Conservation (phyloP, 2,329 filamentous ascomycete species). For the Emmonsiellopsis sp. region DNA sequence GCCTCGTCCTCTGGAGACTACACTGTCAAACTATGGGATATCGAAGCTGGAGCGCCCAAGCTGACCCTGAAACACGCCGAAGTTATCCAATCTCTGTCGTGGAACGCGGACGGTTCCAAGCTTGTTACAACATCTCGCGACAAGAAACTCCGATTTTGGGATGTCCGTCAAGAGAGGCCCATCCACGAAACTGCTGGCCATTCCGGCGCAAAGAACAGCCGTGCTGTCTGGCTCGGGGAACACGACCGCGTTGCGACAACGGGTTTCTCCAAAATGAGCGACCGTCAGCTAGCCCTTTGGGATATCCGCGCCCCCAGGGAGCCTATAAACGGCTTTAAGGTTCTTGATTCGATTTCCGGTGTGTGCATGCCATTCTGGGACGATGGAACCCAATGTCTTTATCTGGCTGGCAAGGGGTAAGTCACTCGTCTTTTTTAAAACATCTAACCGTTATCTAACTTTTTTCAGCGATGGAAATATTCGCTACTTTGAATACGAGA, state of each 20-base stretch:
- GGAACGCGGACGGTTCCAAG: slow-evolving; percentile 81
- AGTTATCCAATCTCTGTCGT: slow-evolving; percentile 90
- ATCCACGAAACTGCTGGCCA: slow-evolving; percentile 80
- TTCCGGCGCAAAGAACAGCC: slow-evolving; percentile 91
- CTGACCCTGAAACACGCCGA: slow-evolving; percentile 77
- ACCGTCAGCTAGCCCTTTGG: slow-evolving; percentile 92
- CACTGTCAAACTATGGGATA: slow-evolving; percentile 92
- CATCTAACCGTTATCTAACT: slow-evolving; percentile 9
- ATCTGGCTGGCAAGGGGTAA: slow-evolving; percentile 93
- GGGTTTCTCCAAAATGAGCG: slow-evolving; percentile 97
- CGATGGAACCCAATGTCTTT: slow-evolving; percentile 88
- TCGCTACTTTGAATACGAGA: slow-evolving; percentile 95
- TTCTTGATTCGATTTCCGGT: slow-evolving; percentile 90
- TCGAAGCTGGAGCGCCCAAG: slow-evolving; percentile 65
- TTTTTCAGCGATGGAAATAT: slow-evolving; percentile 81
- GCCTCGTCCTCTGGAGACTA: slow-evolving; percentile 93
- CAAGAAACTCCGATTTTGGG: slow-evolving; percentile 97
- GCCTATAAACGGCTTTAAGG: slow-evolving; percentile 82
- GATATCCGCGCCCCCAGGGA: slow-evolving; percentile 71
- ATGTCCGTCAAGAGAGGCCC: slow-evolving; percentile 84
- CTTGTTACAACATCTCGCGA: slow-evolving; percentile 90
- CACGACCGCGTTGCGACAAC: slow-evolving; percentile 93
- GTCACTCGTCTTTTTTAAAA: background rate
- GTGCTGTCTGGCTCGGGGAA: slow-evolving; percentile 94
- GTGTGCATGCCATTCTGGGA: slow-evolving; percentile 99